Evolutionary conservation across 768 basidiomycete genomes (phyloP).

Genomic region (Cyclocybe aegerita): DNA sequence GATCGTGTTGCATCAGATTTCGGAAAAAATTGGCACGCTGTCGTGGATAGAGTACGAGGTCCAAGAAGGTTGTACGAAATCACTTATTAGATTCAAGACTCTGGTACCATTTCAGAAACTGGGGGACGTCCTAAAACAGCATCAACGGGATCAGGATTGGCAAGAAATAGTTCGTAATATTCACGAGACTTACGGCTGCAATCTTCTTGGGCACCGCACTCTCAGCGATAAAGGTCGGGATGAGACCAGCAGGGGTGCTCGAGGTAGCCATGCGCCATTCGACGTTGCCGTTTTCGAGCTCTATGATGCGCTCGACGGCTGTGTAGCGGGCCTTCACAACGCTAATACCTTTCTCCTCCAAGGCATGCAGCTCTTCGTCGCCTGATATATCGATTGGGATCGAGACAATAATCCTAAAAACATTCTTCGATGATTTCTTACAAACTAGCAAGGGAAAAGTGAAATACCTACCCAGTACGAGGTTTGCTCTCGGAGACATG

Average conservation of each 20-base stretch:
- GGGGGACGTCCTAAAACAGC: constrained; percentile 60
- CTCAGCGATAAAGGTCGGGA: constrained; percentile 66
- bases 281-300: constrained; percentile 59
- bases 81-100: constrained; percentile 6
- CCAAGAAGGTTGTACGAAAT: neutral
- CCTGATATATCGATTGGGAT: constrained; percentile 66
- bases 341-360: constrained; percentile 53
- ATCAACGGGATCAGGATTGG: neutral
- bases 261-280: constrained; percentile 86
- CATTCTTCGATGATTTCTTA: neutral
- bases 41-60: neutral
- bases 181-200: constrained; percentile 44
- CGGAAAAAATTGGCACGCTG: too few relatives aligned
- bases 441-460: constrained; percentile 22
- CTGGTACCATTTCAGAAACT: constrained; percentile 69
- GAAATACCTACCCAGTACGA: constrained; percentile 53
- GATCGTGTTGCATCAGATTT: too few relatives aligned
- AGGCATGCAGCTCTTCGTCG: constrained; percentile 54
- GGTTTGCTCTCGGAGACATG: constrained; percentile 49
- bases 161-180: neutral
- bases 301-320: constrained; percentile 64
- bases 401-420: constrained; percentile 50
- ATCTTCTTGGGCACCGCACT: constrained; percentile 61
- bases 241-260: constrained; percentile 66
- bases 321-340: constrained; percentile 58